These are phyloP conservation scores for Neopestalotiopsis sp. DNA, from an alignment of 2,329 filamentous ascomycete genomes.

Conservation along the genomic window DNA sequence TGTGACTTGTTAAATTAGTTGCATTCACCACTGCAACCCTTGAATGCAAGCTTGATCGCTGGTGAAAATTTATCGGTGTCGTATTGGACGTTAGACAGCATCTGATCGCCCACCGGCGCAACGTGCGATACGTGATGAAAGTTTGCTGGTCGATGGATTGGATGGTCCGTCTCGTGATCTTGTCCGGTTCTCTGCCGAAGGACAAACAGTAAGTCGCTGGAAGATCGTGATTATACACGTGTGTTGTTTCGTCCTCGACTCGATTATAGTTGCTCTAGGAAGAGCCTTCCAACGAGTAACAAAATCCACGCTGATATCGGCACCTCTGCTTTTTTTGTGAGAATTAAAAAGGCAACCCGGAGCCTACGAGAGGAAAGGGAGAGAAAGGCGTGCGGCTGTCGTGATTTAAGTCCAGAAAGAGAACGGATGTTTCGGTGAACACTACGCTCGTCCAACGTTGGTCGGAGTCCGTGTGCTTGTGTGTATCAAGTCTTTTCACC, in stretches of 20 bases:
- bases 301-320: not conserved
- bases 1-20: slow-evolving; percentile 16
- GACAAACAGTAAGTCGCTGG: no score
- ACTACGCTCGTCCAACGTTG: slow-evolving; percentile 9
- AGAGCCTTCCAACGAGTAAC: not conserved
- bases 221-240: not conserved
- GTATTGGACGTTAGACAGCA: not conserved
- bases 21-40: slow-evolving; percentile 8
- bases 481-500: not conserved
- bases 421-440: slow-evolving; percentile 12
- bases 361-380: not conserved
- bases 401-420: not conserved
- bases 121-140: not conserved
- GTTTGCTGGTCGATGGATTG: not conserved
- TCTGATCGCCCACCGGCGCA: slow-evolving; percentile 5
- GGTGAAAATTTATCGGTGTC: not conserved
- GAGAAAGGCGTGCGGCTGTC: not conserved
- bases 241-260: not conserved
- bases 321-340: not conserved
- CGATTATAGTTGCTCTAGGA: not conserved
- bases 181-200: no score
- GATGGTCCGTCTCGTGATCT: no score
- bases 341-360: not conserved
- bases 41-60: not conserved
- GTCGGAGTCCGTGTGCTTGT: slow-evolving; percentile 7